Conservation (phyloP, 2,329 filamentous ascomycete species). For the Basipetospora sp. region DNA sequence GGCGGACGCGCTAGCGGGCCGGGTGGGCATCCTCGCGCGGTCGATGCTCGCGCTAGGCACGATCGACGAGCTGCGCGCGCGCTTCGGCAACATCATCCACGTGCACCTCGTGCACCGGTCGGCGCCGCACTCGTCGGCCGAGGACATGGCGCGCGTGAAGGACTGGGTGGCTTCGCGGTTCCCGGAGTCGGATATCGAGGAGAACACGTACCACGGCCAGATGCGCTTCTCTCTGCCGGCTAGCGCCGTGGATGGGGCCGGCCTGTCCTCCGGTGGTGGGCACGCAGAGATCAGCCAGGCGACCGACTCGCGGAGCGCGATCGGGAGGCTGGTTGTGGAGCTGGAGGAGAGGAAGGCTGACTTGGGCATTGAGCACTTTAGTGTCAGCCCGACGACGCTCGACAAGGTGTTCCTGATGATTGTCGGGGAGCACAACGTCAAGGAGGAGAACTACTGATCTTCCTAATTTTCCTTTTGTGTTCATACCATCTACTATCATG, state of each 20-base stretch:
- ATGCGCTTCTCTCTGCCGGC: constrained; percentile 66
- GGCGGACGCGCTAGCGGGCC: constrained; percentile 70
- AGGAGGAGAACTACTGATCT: constrained; percentile 51
- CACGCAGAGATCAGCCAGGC: constrained; percentile 14
- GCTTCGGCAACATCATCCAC: constrained; percentile 65
- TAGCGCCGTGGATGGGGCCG: constrained; percentile 19
- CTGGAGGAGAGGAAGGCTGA: constrained; percentile 56
- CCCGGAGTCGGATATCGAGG: constrained; percentile 51
- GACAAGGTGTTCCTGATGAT: constrained; percentile 85
- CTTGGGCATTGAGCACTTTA: constrained; percentile 71
- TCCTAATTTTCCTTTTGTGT: background rate
- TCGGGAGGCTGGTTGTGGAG: constrained; percentile 55
- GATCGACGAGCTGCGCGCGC: constrained; percentile 53
- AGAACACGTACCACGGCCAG: constrained; percentile 70
- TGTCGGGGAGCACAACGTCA: constrained; percentile 63
- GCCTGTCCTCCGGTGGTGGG: background rate
- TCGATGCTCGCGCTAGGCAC: constrained; percentile 76
- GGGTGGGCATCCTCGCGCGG: constrained; percentile 73
- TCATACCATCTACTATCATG: too few species aligned
- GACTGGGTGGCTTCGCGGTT: constrained; percentile 50
- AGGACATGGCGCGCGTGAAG: constrained; percentile 53
- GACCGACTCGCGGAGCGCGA: constrained; percentile 31
- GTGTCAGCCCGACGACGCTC: constrained; percentile 70
- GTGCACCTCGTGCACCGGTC: constrained; percentile 65
- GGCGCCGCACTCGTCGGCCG: constrained; percentile 56